Conservation (phyloP, 2,329 filamentous ascomycete genomes). For the Capronia coronata region DNA sequence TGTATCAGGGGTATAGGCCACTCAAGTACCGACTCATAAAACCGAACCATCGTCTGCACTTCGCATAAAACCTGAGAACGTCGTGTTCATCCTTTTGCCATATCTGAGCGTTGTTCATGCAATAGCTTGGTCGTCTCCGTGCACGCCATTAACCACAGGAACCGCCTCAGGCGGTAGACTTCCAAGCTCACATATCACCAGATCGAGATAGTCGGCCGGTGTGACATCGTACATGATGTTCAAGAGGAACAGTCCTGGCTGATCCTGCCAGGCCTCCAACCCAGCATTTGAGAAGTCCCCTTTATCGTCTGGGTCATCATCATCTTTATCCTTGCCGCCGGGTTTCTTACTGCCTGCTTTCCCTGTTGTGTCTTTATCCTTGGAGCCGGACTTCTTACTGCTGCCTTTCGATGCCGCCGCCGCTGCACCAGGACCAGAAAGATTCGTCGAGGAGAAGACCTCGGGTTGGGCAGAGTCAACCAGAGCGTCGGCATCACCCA, state of each 20-base stretch:
- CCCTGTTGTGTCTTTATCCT: slow-evolving; percentile 32
- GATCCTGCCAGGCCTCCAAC: slow-evolving; percentile 52
- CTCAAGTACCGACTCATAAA: no score
- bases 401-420: slow-evolving; percentile 15
- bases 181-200: slow-evolving; percentile 87
- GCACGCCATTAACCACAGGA: slow-evolving; percentile 49
- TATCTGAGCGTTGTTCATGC: slow-evolving; percentile 11
- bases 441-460: slow-evolving; percentile 28
- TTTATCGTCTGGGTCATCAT: slow-evolving; percentile 24
- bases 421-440: slow-evolving; percentile 23
- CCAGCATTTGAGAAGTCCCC: slow-evolving; percentile 29
- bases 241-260: slow-evolving; percentile 55
- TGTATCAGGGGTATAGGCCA: no score
- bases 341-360: slow-evolving; percentile 17
- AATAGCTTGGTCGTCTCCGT: slow-evolving; percentile 26
- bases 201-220: slow-evolving; percentile 74
- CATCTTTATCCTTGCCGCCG: slow-evolving; percentile 32
- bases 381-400: slow-evolving; percentile 15
- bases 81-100: no score
- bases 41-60: not conserved
- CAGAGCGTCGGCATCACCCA: slow-evolving; percentile 67
- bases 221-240: slow-evolving; percentile 91
- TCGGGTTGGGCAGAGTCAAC: slow-evolving; percentile 28
- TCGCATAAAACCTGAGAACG: no score
- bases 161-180: slow-evolving; percentile 80